Conservation (phyloP, 805 yeast genomes). For the Cyberlindnera maclurae region DNA sequence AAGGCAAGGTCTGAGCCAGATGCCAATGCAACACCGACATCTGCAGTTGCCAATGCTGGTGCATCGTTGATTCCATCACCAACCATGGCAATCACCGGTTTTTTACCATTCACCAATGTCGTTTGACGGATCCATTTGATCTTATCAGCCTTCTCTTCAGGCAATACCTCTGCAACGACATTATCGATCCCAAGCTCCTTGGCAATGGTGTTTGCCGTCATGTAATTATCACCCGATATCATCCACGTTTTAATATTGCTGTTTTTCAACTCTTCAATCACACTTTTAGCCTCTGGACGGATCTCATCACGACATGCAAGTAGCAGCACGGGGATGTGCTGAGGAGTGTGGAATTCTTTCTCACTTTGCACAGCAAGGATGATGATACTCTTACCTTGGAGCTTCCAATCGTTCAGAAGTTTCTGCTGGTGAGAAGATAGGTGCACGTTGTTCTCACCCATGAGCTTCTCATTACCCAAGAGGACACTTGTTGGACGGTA, state of each 20-base stretch:
- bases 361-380: conserved; percentile 39
- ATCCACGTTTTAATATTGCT: conserved; percentile 56
- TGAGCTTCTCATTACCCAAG: conserved; percentile 56
- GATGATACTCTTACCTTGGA: conserved; percentile 56
- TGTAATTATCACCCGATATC: conserved; percentile 68
- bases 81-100: conserved; percentile 51
- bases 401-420: conserved; percentile 47
- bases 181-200: conserved; percentile 51
- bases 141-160: conserved; percentile 62
- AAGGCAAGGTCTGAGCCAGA: conserved; percentile 73
- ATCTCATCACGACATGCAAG: conserved; percentile 57
- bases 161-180: conserved; percentile 65
- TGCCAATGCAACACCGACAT: conserved; percentile 72
- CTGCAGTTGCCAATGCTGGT: conserved; percentile 69
- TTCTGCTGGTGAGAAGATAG: conserved; percentile 29
- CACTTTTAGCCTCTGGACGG: conserved; percentile 48
- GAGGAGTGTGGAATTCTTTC: conserved; percentile 22
- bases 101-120: conserved; percentile 18
- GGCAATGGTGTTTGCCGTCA: conserved; percentile 65
- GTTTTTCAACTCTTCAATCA: conserved; percentile 35
- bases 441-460: conserved; percentile 39
- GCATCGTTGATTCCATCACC: conserved; percentile 86
- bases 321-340: conserved; percentile 36
- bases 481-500: conserved; percentile 31
- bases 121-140: conserved; percentile 48